Base-by-base conservation (phyloP, 768 basidiomycete species). In the Cyclocybe aegerita region DNA sequence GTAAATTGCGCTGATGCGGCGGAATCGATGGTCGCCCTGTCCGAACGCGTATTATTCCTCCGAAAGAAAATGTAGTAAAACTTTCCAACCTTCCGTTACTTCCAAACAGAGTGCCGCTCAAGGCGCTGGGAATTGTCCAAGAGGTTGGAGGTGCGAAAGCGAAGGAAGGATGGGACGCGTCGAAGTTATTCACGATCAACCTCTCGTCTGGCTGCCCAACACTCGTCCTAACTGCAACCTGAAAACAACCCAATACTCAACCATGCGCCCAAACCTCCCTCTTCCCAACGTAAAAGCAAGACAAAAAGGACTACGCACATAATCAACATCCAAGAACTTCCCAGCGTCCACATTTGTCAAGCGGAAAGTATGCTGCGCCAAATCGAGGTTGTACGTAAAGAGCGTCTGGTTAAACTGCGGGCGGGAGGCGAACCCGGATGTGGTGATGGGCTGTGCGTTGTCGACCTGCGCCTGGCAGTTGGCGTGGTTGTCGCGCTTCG, bases 81-180 rank as follows among this genome's bases (percentile, higher is more conserved):
- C 23, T 41, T 29, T 60, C 66, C 43, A 52, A 60, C 56, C 48
- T 56, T 38, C 59, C 59, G 16, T 47, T 46, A 11, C 53, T 41
- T 10, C 56, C 53, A 5, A 46, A 49, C 15, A 57, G 58, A n/a
- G 41, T 49, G 8, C 41, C 49, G 14, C 48, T 42, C 16, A 12
- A 36, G 38, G 50, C 50, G 4, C 30, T 39, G 4, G 56, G 54
- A 33, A 14, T 46, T 29, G n/a, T 36, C 59, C 59, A 60, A 29
- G 54, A 45, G 4, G 52, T 37, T 8, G 53, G 15, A 32, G 65
- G 65, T 2, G 50, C 39, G 36, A 63, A 67, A 1, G 46, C 36
- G 39, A 65, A 67, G 7, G 56, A 42, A 8, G 61, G 54, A 31
- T 64, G 61, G n/a, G 49, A 39, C 46, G 61, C 63, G 42, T 64